These are phyloP conservation scores for Herpomyces periplanetae DNA, from an alignment of 2,329 filamentous ascomycete species.

Conservation along the genomic window DNA sequence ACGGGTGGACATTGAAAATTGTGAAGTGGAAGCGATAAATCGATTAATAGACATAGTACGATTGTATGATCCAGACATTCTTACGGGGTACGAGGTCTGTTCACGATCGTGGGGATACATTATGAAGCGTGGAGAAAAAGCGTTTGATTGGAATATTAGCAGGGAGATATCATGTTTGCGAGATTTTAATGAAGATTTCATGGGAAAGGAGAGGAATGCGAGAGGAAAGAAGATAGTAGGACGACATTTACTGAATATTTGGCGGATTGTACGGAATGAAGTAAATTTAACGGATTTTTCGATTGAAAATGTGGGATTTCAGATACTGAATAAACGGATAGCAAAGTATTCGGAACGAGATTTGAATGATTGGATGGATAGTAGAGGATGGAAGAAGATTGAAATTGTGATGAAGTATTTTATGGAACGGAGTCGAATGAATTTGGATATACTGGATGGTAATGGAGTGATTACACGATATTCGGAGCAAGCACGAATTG, in stretches of 20 bases:
- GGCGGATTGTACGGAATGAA: conserved; percentile 79
- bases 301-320: conserved; percentile 78
- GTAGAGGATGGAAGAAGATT: conserved; percentile 23
- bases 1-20: conserved; percentile 31
- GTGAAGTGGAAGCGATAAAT: conserved; percentile 49
- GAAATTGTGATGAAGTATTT: conserved; percentile 42
- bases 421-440: conserved; percentile 27
- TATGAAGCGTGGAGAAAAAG: conserved; percentile 46
- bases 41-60: conserved; percentile 60
- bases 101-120: conserved; percentile 79
- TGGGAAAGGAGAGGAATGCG: conserved; percentile 46
- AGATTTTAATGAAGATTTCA: conserved; percentile 35
- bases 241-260: conserved; percentile 81
- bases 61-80: conserved; percentile 46
- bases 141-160: conserved; percentile 63
- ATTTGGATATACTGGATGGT: conserved; percentile 59
- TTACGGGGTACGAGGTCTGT: conserved; percentile 82
- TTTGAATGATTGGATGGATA: conserved; percentile 44
- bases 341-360: conserved; percentile 49
- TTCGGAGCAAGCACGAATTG: conserved; percentile 61
- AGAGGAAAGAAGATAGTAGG: conserved; percentile 95
- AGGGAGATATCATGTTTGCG: conserved; percentile 74
- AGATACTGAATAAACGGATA: conserved; percentile 47
- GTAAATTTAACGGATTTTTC: conserved; percentile 71
- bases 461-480: conserved; percentile 65